phyloP scores from a whole-genome alignment of 176 grass and related monocot species.

The Eragrostis curvula region DNA sequence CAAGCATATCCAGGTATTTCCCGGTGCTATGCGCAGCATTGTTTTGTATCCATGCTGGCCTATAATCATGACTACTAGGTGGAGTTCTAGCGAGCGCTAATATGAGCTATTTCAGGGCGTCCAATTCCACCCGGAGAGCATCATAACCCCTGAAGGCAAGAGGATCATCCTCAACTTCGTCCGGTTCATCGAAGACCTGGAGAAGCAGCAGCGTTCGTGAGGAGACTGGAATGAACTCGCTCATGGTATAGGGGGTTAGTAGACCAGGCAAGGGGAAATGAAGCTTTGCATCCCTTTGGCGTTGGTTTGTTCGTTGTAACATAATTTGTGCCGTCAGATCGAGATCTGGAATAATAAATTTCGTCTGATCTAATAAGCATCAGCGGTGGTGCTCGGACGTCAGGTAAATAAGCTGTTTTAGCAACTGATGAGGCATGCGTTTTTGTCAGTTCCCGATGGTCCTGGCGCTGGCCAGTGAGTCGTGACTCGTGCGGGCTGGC shows the following conservation, averaged over 20 bases:
- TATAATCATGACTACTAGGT: neutral
- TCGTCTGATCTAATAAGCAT: conserved; percentile 25
- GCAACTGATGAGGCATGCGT: neutral
- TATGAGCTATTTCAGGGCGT: conserved; percentile 64
- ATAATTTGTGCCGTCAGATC: conserved; percentile 2
- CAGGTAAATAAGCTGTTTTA: neutral
- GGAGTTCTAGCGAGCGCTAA: neutral
- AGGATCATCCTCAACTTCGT: conserved; percentile 80
- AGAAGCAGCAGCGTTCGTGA: conserved; percentile 47
- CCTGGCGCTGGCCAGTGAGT: neutral
- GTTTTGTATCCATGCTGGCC: neutral
- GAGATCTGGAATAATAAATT: conserved; percentile 37
- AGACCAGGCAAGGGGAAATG: conserved; percentile 19
- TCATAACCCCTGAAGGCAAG: conserved; percentile 90
- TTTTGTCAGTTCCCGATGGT: neutral
- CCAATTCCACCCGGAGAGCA: conserved; percentile 97
- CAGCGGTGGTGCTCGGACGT: neutral
- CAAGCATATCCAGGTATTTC: conserved; percentile 79
- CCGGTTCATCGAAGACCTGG: conserved; percentile 59
- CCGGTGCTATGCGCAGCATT: neutral
- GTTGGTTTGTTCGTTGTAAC: conserved; percentile 32
- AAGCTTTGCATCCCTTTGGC: neutral
- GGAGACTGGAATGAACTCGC: conserved; percentile 15
- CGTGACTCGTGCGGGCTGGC: neutral
- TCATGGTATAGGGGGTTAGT: neutral